A percentile compares a stretch with the other conserved stretches of the same genome.
Conservation (phyloP, 2,329 filamentous ascomycete genomes). For the Ceratocystis lukuohia region DNA sequence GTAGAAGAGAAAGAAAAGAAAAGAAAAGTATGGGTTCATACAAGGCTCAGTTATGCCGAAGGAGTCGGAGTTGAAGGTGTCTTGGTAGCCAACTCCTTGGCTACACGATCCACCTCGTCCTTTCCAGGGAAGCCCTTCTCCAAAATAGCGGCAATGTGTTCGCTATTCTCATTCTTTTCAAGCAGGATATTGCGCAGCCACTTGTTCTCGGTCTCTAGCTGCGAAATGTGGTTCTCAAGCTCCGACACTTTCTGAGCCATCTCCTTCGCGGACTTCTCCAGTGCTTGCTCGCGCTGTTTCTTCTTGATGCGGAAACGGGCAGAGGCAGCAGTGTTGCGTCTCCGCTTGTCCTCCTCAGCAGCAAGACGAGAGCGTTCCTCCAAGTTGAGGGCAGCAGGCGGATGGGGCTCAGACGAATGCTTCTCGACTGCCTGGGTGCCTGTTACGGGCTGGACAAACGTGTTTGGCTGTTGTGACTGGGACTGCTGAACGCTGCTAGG, state of each 20-base stretch:
- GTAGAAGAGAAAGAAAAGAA: not conserved
- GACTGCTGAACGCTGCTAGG: constrained; percentile 28
- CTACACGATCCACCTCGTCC: constrained; percentile 13
- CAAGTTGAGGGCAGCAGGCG: constrained; percentile 38
- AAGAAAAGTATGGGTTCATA: not conserved
- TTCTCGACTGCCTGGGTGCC: constrained; percentile 30
- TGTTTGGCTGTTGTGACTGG: constrained; percentile 21
- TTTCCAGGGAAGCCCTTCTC: constrained; percentile 36
- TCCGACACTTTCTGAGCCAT: constrained; percentile 64
- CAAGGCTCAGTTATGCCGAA: not conserved
- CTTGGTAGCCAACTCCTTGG: constrained; percentile 7
- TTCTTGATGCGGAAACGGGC: constrained; percentile 89
- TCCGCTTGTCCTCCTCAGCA: constrained; percentile 80
- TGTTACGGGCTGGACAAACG: constrained; percentile 21
- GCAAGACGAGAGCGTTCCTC: constrained; percentile 60
- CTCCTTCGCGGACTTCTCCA: constrained; percentile 70
- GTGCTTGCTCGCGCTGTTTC: constrained; percentile 82
- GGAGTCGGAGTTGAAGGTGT: not conserved
- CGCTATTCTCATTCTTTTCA: constrained; percentile 60
- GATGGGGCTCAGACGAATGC: constrained; percentile 31
- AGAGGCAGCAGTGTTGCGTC: constrained; percentile 76
- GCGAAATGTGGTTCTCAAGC: constrained; percentile 59
- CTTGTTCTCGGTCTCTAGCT: constrained; percentile 72
- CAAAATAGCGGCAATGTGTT: constrained; percentile 35
- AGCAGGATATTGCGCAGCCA: constrained; percentile 70